A percentile compares a stretch with the other conserved stretches of the same genome.
phyloP scores from a whole-genome alignment of 176 grass and related monocot species.

The Hsuehochloa calcarea region DNA sequence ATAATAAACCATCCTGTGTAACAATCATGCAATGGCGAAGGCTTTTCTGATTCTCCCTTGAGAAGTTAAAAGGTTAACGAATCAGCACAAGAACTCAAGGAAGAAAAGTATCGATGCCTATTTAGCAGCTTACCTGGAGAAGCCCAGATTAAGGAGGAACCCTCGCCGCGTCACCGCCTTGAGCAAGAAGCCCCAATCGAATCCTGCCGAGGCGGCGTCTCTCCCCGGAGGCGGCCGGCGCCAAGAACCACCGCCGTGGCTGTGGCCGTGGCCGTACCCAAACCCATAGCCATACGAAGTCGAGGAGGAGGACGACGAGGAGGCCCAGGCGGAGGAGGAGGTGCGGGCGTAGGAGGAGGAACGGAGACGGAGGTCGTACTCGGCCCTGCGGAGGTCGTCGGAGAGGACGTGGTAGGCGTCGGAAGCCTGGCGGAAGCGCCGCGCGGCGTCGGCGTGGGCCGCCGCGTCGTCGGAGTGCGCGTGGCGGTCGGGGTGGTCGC shows the following conservation, averaged over 20 bases:
- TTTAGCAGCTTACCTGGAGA: constrained; percentile 29
- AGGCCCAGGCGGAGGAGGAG: constrained; percentile 2
- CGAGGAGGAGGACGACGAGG: constrained; percentile 13
- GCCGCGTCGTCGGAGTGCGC: constrained; percentile 38
- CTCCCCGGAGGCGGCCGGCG: constrained; percentile 34
- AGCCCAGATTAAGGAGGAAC: constrained; percentile 52
- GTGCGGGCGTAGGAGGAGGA: constrained; percentile 34
- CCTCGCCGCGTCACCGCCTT: constrained; percentile 46
- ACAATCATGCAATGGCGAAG: not conserved
- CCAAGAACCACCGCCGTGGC: constrained; percentile 31
- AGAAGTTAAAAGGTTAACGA: not conserved
- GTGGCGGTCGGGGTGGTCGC: constrained; percentile 71
- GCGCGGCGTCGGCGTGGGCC: constrained; percentile 41
- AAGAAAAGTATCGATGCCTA: not conserved
- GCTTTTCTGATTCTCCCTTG: not conserved
- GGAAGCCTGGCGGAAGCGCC: constrained; percentile 61
- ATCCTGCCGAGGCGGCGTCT: constrained; percentile 13
- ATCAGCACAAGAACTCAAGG: not conserved
- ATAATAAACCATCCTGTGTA: not conserved
- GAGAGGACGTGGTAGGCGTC: constrained; percentile 68
- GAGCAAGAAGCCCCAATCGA: constrained; percentile 49
- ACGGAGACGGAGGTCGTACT: constrained; percentile 57
- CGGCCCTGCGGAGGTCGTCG: constrained; percentile 50
- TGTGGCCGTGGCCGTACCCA: constrained; percentile 15
- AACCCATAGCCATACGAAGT: constrained; percentile 33